Evolutionary conservation across 2,329 filamentous ascomycete species (phyloP).

Genomic region (Zasmidium cellare): DNA sequence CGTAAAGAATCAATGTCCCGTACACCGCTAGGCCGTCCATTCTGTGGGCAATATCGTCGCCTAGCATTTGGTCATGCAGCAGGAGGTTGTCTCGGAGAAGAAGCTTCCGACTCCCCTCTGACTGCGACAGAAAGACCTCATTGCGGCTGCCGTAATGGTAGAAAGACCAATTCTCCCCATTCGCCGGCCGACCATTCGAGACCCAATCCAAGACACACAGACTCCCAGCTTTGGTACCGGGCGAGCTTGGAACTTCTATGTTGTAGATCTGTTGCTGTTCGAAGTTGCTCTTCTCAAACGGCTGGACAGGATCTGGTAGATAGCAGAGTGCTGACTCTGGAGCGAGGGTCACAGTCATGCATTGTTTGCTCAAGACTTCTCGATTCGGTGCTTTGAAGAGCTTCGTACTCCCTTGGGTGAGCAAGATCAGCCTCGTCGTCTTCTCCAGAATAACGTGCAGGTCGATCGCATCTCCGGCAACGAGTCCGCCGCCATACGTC

Average conservation of each 20-base stretch:
- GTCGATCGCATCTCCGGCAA: slow-evolving; percentile 80
- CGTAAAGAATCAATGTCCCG: slow-evolving; percentile 81
- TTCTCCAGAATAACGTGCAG: slow-evolving; percentile 67
- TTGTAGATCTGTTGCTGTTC: slow-evolving; percentile 80
- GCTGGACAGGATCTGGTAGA: slow-evolving; percentile 90
- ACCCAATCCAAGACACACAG: slow-evolving; percentile 93
- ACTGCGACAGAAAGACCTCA: slow-evolving; percentile 68
- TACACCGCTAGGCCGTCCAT: slow-evolving; percentile 77
- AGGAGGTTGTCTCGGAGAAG: slow-evolving; percentile 84
- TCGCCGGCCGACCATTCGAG: slow-evolving; percentile 78
- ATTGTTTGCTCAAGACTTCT: slow-evolving; percentile 35
- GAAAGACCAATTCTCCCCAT: slow-evolving; percentile 88
- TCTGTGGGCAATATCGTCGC: slow-evolving; percentile 44
- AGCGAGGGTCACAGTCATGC: slow-evolving; percentile 50
- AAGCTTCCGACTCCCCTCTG: slow-evolving; percentile 53
- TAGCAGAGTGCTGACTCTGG: slow-evolving; percentile 57
- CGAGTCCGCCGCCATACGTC: slow-evolving; percentile 90
- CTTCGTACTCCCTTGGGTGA: slow-evolving; percentile 82
- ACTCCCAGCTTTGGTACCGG: slow-evolving; percentile 35
- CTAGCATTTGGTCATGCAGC: slow-evolving; percentile 49
- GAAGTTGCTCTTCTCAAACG: slow-evolving; percentile 81
- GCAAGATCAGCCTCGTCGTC: slow-evolving; percentile 62
- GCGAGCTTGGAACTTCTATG: slow-evolving; percentile 16
- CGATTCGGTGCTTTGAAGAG: slow-evolving; percentile 76
- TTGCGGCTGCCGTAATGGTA: slow-evolving; percentile 78